Base-by-base conservation (phyloP, 1,284 basidiomycete species). In the Ganoderma leucocontextum region DNA sequence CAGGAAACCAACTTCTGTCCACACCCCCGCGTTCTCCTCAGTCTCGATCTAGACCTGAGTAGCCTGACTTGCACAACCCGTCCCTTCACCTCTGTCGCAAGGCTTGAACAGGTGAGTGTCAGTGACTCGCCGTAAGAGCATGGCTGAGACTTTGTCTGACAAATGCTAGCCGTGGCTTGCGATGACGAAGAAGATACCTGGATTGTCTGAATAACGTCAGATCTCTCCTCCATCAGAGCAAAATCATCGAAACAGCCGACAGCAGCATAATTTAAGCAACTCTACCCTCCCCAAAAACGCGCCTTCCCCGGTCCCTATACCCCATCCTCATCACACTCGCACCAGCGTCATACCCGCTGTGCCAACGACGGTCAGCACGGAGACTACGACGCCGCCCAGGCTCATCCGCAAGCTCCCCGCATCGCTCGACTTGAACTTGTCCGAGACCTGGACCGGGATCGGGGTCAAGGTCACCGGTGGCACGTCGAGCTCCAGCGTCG, bases 371-470 rank as follows among this genome's bases (percentile, higher is more conserved):
- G 29, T 13, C 52, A 55, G 33, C 52, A 13, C 52, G 13, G 52
- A 55, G 0, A 55, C 29, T 4, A 4, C 52, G 7, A 19, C 29
- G 13, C 52, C 52, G 2, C 52, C 52, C 52, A 55, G 25, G 52
- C 52, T 55, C 52, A 55, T 17, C 52, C 52, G 52, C 52, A 55
- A 6, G 15, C 52, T 55, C 52, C 52, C 29, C 29, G 52, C 52
- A 3, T 22, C 22, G 47, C 19, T 49, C 22, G 47, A 25, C 22
- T 47, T 47, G 44, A 15, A 47, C 2, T 49, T 49, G 9, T 49
- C 47, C 12, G 47, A 25, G 10, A 49, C 47, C 47, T 49, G 47
- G 22, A 49, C 47, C 4, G 47, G 47, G 47, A 49, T 4, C 10
- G 47, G 47, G 2, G 47, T 49, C 10, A 49, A 13, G 47, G 22